These are phyloP conservation scores for Sporothrix globosa DNA, from an alignment of 2,329 filamentous ascomycete genomes.

Conservation along the genomic window DNA sequence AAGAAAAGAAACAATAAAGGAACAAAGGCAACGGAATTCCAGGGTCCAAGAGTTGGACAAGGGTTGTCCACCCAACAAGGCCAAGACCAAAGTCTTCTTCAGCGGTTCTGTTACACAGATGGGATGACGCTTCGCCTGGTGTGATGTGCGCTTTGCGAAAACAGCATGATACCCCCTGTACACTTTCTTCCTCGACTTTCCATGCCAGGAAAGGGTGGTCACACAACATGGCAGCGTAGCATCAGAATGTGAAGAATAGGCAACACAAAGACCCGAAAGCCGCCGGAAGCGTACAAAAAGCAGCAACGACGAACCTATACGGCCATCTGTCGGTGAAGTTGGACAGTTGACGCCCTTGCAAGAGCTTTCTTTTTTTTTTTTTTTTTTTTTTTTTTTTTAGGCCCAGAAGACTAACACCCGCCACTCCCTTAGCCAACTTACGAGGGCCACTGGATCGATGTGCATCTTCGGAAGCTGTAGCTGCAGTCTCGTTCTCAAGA, in stretches of 20 bases:
- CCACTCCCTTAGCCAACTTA: neutral
- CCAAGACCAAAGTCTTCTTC: neutral
- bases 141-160: conserved; percentile 12
- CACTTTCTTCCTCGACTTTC: neutral
- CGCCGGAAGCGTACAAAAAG: neutral
- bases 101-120: conserved; percentile 12
- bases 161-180: neutral
- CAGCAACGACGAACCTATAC: neutral
- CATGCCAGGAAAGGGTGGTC: neutral
- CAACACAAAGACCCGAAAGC: neutral
- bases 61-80: neutral
- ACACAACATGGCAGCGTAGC: neutral
- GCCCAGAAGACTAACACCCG: neutral
- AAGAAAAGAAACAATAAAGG: neutral
- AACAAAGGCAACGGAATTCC: neutral
- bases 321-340: neutral
- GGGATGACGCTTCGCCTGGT: neutral
- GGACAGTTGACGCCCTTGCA: too few species aligned
- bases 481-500: conserved; percentile 24
- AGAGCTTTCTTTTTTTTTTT: neutral
- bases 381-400: too few species aligned
- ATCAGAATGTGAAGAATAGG: neutral
- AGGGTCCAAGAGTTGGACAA: neutral
- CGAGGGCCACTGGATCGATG: conserved; percentile 25
- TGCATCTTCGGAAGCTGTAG: conserved; percentile 24